Conservation (phyloP, 345 rosid species). For the Luvunga scandens region DNA sequence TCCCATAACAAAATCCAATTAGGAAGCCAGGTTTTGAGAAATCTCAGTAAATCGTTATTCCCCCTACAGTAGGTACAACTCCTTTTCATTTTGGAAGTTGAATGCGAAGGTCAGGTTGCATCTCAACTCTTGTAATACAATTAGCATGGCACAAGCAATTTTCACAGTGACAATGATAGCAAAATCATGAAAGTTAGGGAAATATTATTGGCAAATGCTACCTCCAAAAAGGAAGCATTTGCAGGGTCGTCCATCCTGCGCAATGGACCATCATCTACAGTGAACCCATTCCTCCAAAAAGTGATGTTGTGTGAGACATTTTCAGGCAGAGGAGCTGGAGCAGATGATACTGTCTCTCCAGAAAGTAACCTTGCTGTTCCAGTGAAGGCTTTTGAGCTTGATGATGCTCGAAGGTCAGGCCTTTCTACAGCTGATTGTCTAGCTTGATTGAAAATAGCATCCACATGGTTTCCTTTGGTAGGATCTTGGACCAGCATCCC, state of each 20-base stretch:
- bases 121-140: background rate
- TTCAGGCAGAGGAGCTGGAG: conserved; percentile 65
- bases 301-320: conserved; percentile 57
- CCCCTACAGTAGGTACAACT: background rate
- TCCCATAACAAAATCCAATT: background rate
- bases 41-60: background rate
- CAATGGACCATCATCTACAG: conserved; percentile 82
- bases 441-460: conserved; percentile 68
- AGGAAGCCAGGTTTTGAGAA: background rate
- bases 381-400: conserved; percentile 66
- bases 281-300: conserved; percentile 93
- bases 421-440: conserved; percentile 65
- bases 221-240: conserved; percentile 82
- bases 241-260: conserved; percentile 75
- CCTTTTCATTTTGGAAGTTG: background rate
- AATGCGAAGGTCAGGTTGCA: background rate
- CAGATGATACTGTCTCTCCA: conserved; percentile 60
- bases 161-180: background rate
- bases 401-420: conserved; percentile 38
- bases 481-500: conserved; percentile 96
- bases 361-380: conserved; percentile 74
- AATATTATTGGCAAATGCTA: conserved; percentile 16
- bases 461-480: conserved; percentile 52
- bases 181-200: background rate
- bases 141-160: background rate